Conservation (phyloP, 352 stramenopile species). For the Lagenidium sp. region DNA sequence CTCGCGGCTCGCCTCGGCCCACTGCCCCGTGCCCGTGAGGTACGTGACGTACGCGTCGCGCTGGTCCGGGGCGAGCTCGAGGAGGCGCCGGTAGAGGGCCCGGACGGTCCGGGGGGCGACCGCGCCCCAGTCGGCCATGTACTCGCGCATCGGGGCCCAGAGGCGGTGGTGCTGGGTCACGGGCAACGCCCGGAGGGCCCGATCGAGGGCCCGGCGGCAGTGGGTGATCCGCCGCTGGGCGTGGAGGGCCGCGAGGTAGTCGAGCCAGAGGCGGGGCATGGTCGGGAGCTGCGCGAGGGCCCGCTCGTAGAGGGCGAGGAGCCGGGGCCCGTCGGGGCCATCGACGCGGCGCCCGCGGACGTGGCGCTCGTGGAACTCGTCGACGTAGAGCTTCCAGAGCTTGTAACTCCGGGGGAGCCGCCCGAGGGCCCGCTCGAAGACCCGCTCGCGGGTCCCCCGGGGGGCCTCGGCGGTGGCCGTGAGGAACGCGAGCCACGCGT, state of each 20-base stretch:
- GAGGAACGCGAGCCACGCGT: slow-evolving; percentile 78
- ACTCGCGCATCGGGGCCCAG: slow-evolving; percentile 91
- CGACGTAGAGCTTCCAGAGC: slow-evolving; percentile 89
- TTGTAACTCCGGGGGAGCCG: slow-evolving; percentile 92
- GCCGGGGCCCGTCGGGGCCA: slow-evolving; percentile 19
- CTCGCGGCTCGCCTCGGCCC: slow-evolving; percentile 18
- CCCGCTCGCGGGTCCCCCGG: slow-evolving; percentile 17
- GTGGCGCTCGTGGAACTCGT: slow-evolving; percentile 51
- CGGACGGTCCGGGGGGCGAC: slow-evolving; percentile 75
- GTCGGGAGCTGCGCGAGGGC: slow-evolving; percentile 90
- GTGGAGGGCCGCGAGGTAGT: slow-evolving; percentile 78
- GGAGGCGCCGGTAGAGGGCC: slow-evolving; percentile 80
- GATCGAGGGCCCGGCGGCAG: slow-evolving; percentile 89
- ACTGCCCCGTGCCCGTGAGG: slow-evolving; percentile 21
- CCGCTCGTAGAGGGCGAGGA: slow-evolving; percentile 77
- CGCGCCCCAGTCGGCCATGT: slow-evolving; percentile 52
- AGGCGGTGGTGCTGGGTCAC: slow-evolving; percentile 97
- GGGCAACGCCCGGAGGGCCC: slow-evolving; percentile 92
- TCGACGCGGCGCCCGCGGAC: slow-evolving; percentile 68
- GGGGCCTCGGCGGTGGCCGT: slow-evolving; percentile 5
- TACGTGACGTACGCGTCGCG: slow-evolving; percentile 76
- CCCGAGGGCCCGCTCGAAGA: slow-evolving; percentile 87
- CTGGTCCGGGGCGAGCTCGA: slow-evolving; percentile 72
- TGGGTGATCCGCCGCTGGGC: slow-evolving; percentile 70
- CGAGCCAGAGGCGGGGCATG: slow-evolving; percentile 96